Evolutionary conservation across 2,329 filamentous ascomycete species (phyloP), one percentile per base, ranked within the genome.

Genomic region (Macroventuria anomochaeta): DNA sequence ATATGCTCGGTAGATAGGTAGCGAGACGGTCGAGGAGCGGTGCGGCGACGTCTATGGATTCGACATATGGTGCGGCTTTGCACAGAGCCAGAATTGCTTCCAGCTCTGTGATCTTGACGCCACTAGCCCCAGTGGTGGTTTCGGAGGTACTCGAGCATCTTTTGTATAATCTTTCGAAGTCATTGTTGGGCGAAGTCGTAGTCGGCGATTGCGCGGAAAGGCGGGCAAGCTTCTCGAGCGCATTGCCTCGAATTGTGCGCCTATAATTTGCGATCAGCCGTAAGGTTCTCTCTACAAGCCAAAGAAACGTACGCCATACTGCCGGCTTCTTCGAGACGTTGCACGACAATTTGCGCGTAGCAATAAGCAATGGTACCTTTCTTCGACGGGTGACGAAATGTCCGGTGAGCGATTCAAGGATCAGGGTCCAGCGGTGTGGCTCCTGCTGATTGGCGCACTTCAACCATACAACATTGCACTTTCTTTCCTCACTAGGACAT

Each of bases 1-100:
- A 90, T 4, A 90, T 88, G 72, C 97, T 91, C 62, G 92, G 85
- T 11, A 97, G 83, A 74, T 97, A 97, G 5, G 88, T 89, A 7
- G 87, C 84, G 33, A 99, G 79, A 63, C 96, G 92, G 28, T 83
- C 81, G n/a, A 88, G 84, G 32, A 99, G 84, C 65, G 86, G 88
- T 66, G 90, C 85, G 23, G 92, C 93, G 69, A 89, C 88, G 56
- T 90, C 85, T 34, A 79, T 75, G 38, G 85, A 87, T 46, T 87
- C 82, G 21, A 97, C 82, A 20, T 86, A 83, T 3, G 91, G 88
- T 3, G 93, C 91, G 46, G 93, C 91, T 77, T 93, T 93, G 80
- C 93, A 97, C 21, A 99, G 82, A 36, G 95, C 91, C 21, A 97
- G 79, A 21, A 99, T 83, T 46, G 96, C 90, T 74, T 99, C 93